Evolutionary conservation across 257 asterid species (phyloP).

Genomic region (Salvia rosmarinus): DNA sequence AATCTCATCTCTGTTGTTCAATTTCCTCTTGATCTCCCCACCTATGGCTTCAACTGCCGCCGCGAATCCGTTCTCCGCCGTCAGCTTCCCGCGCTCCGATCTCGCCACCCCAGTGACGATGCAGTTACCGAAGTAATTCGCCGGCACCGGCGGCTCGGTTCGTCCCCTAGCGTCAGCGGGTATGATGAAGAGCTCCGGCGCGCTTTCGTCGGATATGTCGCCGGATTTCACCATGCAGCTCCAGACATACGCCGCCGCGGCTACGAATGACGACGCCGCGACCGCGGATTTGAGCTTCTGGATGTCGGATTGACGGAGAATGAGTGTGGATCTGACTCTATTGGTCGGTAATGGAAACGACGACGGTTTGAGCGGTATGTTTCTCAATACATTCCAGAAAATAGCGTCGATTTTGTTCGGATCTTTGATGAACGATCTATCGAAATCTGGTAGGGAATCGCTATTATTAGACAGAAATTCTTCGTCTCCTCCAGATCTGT

Average conservation of each 20-base stretch:
- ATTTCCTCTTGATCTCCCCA: slow-evolving; percentile 21
- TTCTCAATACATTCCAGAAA: slow-evolving; percentile 19
- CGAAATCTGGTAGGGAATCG: slow-evolving; percentile 27
- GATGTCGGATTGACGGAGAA: slow-evolving; percentile 35
- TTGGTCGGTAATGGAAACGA: slow-evolving; percentile 33
- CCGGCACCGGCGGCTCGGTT: slow-evolving; percentile 23
- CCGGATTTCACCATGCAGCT: too few species aligned
- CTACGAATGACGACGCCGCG: too few species aligned
- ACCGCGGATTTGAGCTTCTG: slow-evolving; percentile 38
- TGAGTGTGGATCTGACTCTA: slow-evolving; percentile 47
- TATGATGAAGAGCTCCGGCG: slow-evolving; percentile 25
- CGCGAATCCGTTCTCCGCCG: slow-evolving; percentile 38
- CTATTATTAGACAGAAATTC: background rate
- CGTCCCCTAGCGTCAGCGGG: slow-evolving; percentile 35
- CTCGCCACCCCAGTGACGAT: slow-evolving; percentile 28
- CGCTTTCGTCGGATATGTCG: background rate
- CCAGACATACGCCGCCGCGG: too few species aligned
- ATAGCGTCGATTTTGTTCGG: slow-evolving; percentile 26
- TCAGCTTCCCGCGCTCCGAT: slow-evolving; percentile 8
- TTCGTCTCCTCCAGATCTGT: slow-evolving; percentile 17
- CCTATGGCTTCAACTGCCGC: slow-evolving; percentile 39
- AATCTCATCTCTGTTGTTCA: slow-evolving; percentile 8
- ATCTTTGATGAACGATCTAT: slow-evolving; percentile 32
- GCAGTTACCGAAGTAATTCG: slow-evolving; percentile 42
- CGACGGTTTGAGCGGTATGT: slow-evolving; percentile 12